Percentiles rank a stretch among this genome's conserved stretches.
phyloP scores from a whole-genome alignment of 2,329 filamentous ascomycete species.

The Fonsecaea nubica region DNA sequence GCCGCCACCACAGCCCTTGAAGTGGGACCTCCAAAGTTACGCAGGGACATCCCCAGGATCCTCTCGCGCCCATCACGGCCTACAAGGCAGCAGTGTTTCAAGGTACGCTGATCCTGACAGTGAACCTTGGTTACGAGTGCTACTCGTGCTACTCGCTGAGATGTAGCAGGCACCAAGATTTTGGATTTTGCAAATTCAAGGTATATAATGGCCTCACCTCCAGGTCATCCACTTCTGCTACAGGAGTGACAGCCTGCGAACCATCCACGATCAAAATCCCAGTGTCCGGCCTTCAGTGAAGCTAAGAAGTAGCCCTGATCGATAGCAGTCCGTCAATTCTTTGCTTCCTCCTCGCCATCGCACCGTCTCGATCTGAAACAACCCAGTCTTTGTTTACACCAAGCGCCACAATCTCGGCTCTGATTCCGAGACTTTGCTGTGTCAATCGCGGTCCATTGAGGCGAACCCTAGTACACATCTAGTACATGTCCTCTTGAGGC shows the following conservation, averaged over 20 bases:
- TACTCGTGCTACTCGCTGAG: not conserved
- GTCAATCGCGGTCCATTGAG: not conserved
- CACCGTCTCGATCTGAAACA: constrained; percentile 7
- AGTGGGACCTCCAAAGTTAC: not conserved
- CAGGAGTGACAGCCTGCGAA: not conserved
- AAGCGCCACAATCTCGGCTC: not conserved
- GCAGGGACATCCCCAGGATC: not conserved
- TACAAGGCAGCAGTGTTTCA: not conserved
- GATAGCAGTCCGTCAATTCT: not conserved
- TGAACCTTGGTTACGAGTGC: no score
- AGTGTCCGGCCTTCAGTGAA: not conserved
- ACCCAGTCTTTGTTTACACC: not conserved
- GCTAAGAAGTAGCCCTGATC: not conserved
- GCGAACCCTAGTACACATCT: not conserved
- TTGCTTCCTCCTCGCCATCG: not conserved
- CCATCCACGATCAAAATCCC: not conserved
- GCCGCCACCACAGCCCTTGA: constrained; percentile 15
- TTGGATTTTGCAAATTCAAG: not conserved
- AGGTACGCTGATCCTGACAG: not conserved
- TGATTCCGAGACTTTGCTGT: constrained; percentile 1
- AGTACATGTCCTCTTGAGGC: not conserved
- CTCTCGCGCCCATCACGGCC: not conserved
- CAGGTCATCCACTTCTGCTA: not conserved
- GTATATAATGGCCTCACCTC: not conserved
- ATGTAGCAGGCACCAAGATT: not conserved